A percentile compares a stretch with the other conserved stretches of the same genome.
Evolutionary conservation across 306 rosid species (phyloP).

Genomic region (Pachyrhizus erosus): DNA sequence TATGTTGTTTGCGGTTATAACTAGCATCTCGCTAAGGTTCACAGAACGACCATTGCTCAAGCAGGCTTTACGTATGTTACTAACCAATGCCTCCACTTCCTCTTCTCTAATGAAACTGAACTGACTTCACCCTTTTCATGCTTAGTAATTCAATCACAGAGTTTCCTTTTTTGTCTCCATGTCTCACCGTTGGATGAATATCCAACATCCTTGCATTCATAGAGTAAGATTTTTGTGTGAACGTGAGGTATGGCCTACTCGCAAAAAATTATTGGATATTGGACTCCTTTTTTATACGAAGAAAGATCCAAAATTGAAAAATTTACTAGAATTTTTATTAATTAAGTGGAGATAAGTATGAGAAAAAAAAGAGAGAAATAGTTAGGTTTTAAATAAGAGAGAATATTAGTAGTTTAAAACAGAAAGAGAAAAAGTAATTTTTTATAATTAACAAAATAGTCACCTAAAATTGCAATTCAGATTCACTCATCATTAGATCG

Average conservation of each 20-base stretch:
- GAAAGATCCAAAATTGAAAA: too few relatives aligned
- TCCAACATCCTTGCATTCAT: constrained; percentile 35
- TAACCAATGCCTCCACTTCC: constrained; percentile 31
- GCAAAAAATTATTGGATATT: too few relatives aligned
- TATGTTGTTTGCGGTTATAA: constrained; percentile 34
- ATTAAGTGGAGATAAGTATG: too few relatives aligned
- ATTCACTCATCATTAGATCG: too few relatives aligned
- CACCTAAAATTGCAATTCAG: too few relatives aligned
- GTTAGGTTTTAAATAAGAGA: too few relatives aligned
- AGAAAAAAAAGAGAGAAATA: too few relatives aligned
- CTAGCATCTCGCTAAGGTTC: constrained; percentile 45
- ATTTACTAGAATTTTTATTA: too few relatives aligned
- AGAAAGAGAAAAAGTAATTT: too few relatives aligned
- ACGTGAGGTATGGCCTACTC: constrained; percentile 23
- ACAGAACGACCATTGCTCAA: neutral
- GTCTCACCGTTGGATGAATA: constrained; percentile 35
- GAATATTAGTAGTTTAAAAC: too few relatives aligned
- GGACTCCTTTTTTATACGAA: too few relatives aligned
- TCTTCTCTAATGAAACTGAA: constrained; percentile 40
- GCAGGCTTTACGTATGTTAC: constrained; percentile 21
- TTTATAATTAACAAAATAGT: too few relatives aligned
- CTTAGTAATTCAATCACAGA: constrained; percentile 47
- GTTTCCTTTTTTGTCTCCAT: constrained; percentile 50
- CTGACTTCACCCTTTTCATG: constrained; percentile 40
- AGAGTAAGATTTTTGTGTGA: constrained; percentile 24